Evolutionary conservation across 2,329 filamentous ascomycete species (phyloP), one percentile per base, ranked within the genome.

Genomic region (Ceratocystis albifundus): DNA sequence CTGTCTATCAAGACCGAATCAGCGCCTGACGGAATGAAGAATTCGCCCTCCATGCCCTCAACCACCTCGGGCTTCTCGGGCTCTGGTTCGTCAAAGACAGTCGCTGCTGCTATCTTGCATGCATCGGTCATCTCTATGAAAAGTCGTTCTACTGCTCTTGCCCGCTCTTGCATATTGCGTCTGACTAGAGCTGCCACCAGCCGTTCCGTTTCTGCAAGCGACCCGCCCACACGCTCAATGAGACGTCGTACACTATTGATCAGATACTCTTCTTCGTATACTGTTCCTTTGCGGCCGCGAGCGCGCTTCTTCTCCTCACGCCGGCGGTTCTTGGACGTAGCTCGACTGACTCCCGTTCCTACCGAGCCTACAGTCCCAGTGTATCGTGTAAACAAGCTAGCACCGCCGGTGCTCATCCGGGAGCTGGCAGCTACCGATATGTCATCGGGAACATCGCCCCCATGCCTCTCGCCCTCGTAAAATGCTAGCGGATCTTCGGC

Each of bases 191-290:
- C 91, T 70, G 88, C 85, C 0, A 96, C 82, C 6, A 97, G 80
- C 17, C 86, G 77, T 72, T 85, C 82, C 0, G 90, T 84, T 74
- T 99, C 94, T 0, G 83, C 80, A 63, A 85, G 82, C 2, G 87
- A 82, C 25, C 80, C 80, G 74, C 92, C 90, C 25, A 96, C 84
- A 45, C 92, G 82, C 74, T 96, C 90, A 15, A 96, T 84, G 44
- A 99, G 80, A 28, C 94, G 81, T 12, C 87, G 84, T 45, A 97
- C 86, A 70, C 88, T 93, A 74, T 92, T 94, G 67, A 96, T 87
- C 4, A 99, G 83, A 75, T 99, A 99, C 75, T 97, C 94, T 73
- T 97, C 93, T 75, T 99, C 94, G 75, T 99, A 99, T 4, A 99
- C 89, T 17, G 90, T 96, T 10, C 94, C 94, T 79, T 97, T 97